Conservation (phyloP, 495 filamentous ascomycete genomes). For the Hypoxylon cercidicola region DNA sequence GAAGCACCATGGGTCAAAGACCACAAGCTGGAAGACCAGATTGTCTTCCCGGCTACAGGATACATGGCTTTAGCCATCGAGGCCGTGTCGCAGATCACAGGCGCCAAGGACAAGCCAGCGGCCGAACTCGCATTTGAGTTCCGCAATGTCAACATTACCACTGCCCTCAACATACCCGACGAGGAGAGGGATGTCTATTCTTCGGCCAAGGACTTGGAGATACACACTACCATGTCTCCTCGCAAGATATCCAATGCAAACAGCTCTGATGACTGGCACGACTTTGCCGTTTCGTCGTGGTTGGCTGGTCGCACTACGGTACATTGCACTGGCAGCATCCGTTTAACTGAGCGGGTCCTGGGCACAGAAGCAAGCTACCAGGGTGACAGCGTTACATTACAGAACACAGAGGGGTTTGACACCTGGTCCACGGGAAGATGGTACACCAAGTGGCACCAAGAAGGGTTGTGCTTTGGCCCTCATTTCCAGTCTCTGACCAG, state of each 20-base stretch:
- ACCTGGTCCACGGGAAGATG: conserved; percentile 15
- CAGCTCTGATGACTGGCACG: conserved; percentile 31
- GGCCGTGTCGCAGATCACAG: conserved; percentile 49
- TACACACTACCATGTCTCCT: conserved; percentile 30
- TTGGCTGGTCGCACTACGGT: conserved; percentile 16
- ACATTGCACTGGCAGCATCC: conserved; percentile 38
- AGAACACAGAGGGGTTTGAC: conserved; percentile 4
- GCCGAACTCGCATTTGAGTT: conserved; percentile 13
- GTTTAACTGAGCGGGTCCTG: not conserved
- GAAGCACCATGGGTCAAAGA: conserved; percentile 59
- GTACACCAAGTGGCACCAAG: conserved; percentile 19
- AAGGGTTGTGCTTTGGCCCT: conserved; percentile 25
- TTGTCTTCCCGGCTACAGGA: conserved; percentile 65
- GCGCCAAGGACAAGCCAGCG: not conserved
- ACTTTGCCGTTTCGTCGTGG: conserved; percentile 44
- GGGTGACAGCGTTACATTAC: conserved; percentile 13
- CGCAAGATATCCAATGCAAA: conserved; percentile 30
- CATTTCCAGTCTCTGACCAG: conserved; percentile 22
- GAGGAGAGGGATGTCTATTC: conserved; percentile 1
- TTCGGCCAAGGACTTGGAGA: conserved; percentile 10
- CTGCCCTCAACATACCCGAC: conserved; percentile 11
- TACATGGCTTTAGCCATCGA: conserved; percentile 65
- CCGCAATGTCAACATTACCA: conserved; percentile 19
- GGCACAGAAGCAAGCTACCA: not conserved
- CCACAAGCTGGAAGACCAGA: conserved; percentile 50